These are phyloP conservation scores for Pilatotrama ljubarskyi DNA, from an alignment of 768 basidiomycete genomes.

Conservation along the genomic window DNA sequence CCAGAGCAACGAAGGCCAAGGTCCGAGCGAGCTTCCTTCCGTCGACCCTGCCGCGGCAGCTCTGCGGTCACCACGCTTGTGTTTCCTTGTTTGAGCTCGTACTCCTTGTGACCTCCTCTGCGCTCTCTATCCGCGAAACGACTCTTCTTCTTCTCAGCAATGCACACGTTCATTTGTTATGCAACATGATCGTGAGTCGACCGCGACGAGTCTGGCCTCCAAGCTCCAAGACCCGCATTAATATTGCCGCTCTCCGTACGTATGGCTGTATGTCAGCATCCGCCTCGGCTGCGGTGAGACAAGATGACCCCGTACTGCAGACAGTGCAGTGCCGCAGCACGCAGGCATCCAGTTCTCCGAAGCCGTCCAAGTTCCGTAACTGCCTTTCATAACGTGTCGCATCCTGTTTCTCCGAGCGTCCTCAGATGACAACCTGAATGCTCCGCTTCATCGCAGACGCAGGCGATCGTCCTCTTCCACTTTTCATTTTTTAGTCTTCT, in stretches of 20 bases:
- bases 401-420: background rate
- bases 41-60: background rate
- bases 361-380: background rate
- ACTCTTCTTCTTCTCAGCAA: slow-evolving; percentile 1
- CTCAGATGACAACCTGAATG: background rate
- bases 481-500: too few relatives aligned
- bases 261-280: background rate
- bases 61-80: slow-evolving; percentile 1
- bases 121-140: slow-evolving; percentile 4
- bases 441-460: background rate
- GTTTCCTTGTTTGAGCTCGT: background rate
- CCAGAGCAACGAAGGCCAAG: background rate
- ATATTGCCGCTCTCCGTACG: too few relatives aligned
- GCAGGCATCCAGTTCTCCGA: background rate
- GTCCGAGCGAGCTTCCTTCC: background rate
- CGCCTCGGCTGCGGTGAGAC: background rate
- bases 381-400: background rate
- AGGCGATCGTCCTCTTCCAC: background rate
- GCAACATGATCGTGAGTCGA: background rate
- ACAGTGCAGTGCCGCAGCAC: background rate
- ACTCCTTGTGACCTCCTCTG: slow-evolving; percentile 9
- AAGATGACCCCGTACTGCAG: background rate
- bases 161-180: background rate
- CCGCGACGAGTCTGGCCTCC: background rate
- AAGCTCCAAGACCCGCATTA: too few relatives aligned